Evolutionary conservation across 208 protist genomes (phyloP).

Genomic region (Trypanosoma cruzi): DNA sequence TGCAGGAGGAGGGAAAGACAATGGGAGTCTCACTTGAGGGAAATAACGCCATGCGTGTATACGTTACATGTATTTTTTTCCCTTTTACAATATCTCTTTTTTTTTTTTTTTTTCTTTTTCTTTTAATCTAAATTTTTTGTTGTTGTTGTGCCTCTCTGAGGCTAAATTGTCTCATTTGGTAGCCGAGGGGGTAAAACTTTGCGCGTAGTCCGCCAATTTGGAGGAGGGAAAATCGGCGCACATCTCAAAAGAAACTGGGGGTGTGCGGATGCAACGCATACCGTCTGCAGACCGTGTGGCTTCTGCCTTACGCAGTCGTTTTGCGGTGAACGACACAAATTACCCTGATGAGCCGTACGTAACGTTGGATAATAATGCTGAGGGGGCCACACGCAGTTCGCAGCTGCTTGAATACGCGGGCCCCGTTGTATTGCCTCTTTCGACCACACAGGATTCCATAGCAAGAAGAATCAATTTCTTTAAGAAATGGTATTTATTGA

Average conservation of each 20-base stretch:
- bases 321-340: not conserved
- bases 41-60: too few relatives aligned
- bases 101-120: constrained; percentile 11
- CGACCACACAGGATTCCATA: constrained; percentile 34
- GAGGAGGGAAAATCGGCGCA: not conserved
- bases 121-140: not conserved
- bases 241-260: not conserved
- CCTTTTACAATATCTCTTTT: too few relatives aligned
- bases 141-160: not conserved
- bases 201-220: not conserved
- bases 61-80: too few relatives aligned
- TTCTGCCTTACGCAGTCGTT: not conserved
- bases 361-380: not conserved
- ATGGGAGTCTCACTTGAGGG: too few relatives aligned
- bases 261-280: not conserved
- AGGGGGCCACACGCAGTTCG: constrained; percentile 38
- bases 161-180: constrained; percentile 2
- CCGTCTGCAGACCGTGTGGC: not conserved
- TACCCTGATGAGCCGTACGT: not conserved
- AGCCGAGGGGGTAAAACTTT: not conserved
- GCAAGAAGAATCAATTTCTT: constrained; percentile 62
- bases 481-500: constrained; percentile 69
- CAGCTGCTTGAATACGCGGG: constrained; percentile 49
- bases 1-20: not conserved
- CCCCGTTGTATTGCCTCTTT: constrained; percentile 46